Evolutionary conservation across 1,284 basidiomycete genomes (phyloP).

Genomic region (Irpex rosettiformis): DNA sequence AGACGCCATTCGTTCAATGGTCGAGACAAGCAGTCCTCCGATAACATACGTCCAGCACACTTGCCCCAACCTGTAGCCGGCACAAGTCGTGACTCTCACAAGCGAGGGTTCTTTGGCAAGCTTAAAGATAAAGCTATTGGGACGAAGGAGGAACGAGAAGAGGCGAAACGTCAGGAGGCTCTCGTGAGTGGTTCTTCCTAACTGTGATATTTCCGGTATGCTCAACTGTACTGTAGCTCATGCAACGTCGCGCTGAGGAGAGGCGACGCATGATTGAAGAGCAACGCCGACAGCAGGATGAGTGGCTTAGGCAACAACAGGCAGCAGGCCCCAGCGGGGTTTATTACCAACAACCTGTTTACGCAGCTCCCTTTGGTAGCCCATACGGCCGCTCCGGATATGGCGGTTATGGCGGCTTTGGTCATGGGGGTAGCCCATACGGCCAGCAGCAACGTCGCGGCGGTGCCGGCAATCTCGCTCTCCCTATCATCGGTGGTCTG

Average conservation of each 20-base stretch:
- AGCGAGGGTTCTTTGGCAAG: slow-evolving; percentile 50
- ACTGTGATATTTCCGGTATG: neutral
- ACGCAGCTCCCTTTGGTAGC: slow-evolving; percentile 23
- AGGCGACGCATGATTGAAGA: slow-evolving; percentile 18
- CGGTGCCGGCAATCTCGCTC: slow-evolving; percentile 10
- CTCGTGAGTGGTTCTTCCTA: slow-evolving; percentile 29
- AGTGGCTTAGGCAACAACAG: slow-evolving; percentile 25
- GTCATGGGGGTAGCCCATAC: slow-evolving; percentile 6
- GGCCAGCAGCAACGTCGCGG: slow-evolving; percentile 2
- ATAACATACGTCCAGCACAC: neutral
- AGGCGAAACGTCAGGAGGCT: slow-evolving; percentile 34
- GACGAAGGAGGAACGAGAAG: slow-evolving; percentile 61
- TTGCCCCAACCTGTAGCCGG: slow-evolving; percentile 7
- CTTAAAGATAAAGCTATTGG: slow-evolving; percentile 61
- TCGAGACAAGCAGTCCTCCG: neutral
- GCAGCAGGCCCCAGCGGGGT: slow-evolving; percentile 8
- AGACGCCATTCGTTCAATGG: slow-evolving; percentile 33
- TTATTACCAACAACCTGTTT: slow-evolving; percentile 15
- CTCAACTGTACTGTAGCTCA: slow-evolving; percentile 15
- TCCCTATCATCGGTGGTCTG: slow-evolving; percentile 13
- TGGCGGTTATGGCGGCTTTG: slow-evolving; percentile 13
- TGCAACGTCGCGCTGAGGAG: slow-evolving; percentile 27
- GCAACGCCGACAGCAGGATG: slow-evolving; percentile 16
- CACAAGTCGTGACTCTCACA: slow-evolving; percentile 27
- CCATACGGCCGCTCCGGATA: slow-evolving; percentile 18